These are phyloP conservation scores for Saccharomyces hybrid DNA, from an alignment of 1,139 yeast species.

Conservation along the genomic window DNA sequence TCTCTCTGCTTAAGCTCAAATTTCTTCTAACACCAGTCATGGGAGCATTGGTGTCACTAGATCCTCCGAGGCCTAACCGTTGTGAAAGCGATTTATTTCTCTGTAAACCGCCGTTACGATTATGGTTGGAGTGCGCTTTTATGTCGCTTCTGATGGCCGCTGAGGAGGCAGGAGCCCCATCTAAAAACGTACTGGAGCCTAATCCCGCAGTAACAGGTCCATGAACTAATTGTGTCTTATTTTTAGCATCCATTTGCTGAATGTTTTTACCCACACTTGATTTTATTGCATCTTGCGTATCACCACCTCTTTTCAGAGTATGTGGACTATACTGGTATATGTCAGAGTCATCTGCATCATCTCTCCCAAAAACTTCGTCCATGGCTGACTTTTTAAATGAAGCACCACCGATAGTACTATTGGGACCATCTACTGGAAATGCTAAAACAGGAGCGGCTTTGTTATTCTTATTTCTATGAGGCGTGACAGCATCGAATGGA, in stretches of 20 bases:
- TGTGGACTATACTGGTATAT: constrained; percentile 70
- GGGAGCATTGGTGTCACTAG: constrained; percentile 11
- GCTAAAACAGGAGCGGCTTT: constrained; percentile 90
- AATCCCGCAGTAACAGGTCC: constrained; percentile 81
- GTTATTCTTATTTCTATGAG: constrained; percentile 79
- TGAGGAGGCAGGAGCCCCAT: constrained; percentile 90
- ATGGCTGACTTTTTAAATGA: constrained; percentile 27
- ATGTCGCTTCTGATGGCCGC: constrained; percentile 38
- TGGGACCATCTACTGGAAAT: constrained; percentile 92
- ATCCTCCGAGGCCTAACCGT: constrained; percentile 40
- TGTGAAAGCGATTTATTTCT: constrained; percentile 74
- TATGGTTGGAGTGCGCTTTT: constrained; percentile 15
- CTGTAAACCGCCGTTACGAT: constrained; percentile 38
- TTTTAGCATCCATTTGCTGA: constrained; percentile 61
- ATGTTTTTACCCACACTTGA: constrained; percentile 41
- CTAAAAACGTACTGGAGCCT: constrained; percentile 86
- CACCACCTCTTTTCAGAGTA: constrained; percentile 43
- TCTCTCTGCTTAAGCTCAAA: constrained; percentile 3
- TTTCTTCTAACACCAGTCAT: constrained; percentile 6
- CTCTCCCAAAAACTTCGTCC: constrained; percentile 30
- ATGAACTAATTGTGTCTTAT: constrained; percentile 65
- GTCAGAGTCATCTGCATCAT: constrained; percentile 15
- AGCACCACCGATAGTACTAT: constrained; percentile 70
- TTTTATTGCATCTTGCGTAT: constrained; percentile 37
- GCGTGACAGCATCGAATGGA: constrained; percentile 96